phyloP scores from a whole-genome alignment of 495 filamentous ascomycete genomes.

The Daldinia caldariorum region DNA sequence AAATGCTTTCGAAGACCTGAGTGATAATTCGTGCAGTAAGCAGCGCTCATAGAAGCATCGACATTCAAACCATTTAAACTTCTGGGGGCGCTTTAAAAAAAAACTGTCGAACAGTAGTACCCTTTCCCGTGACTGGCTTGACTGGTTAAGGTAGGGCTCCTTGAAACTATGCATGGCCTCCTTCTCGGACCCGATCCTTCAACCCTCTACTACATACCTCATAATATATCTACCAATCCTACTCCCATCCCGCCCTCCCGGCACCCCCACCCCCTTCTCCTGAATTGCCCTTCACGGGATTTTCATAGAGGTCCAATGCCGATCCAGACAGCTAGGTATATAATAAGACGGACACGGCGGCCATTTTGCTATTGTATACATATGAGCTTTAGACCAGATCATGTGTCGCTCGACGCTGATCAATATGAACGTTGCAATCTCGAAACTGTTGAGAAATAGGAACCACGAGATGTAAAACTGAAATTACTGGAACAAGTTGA shows the following conservation, averaged over 20 bases:
- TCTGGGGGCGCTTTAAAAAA: too few species aligned
- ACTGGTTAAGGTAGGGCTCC: too few species aligned
- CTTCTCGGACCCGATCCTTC: slow-evolving; percentile 30
- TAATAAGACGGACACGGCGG: background rate
- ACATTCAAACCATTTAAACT: too few species aligned
- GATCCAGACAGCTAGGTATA: background rate
- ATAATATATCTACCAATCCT: background rate
- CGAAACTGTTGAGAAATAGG: background rate
- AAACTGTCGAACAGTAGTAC: too few species aligned
- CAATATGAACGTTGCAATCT: background rate
- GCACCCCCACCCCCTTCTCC: too few species aligned
- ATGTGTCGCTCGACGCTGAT: background rate
- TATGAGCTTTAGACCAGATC: background rate
- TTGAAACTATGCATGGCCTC: slow-evolving; percentile 26
- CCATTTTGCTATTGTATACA: background rate
- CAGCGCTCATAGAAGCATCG: background rate
- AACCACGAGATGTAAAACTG: background rate
- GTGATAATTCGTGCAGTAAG: slow-evolving; percentile 1
- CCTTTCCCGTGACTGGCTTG: too few species aligned
- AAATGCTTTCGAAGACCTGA: background rate
- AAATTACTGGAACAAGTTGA: background rate
- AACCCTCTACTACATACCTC: background rate
- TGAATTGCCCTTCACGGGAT: background rate
- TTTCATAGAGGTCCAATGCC: background rate
- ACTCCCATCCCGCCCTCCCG: too few species aligned